These are phyloP conservation scores for Pyrus communis DNA, from an alignment of 306 rosid genomes.

Conservation along the genomic window DNA sequence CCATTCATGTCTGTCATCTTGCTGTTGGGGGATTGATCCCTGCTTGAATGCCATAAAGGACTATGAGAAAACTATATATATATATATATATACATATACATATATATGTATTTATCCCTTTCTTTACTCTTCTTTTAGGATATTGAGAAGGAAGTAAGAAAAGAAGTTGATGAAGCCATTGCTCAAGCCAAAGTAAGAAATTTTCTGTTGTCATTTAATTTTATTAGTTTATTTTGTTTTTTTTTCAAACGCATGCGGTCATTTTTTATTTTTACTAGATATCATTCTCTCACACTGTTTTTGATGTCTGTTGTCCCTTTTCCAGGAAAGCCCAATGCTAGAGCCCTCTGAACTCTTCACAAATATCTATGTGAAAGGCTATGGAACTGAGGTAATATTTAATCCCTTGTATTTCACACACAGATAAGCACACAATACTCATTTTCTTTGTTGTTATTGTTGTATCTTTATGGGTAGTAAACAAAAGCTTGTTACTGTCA, in stretches of 20 bases:
- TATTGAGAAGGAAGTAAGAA: conserved; percentile 71
- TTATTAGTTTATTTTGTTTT: not conserved
- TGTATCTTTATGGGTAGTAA: not conserved
- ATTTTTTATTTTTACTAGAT: not conserved
- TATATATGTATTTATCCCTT: not conserved
- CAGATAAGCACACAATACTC: not conserved
- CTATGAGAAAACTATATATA: not conserved
- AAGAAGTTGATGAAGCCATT: conserved; percentile 84
- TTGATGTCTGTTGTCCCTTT: conserved; percentile 14
- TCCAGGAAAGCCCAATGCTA: conserved; percentile 83
- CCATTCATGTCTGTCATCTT: not conserved
- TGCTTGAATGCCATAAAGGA: not conserved
- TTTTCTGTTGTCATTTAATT: not conserved
- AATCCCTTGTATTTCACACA: not conserved
- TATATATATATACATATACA: no score
- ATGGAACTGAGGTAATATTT: conserved; percentile 59
- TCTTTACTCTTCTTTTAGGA: conserved; percentile 40
- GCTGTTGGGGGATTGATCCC: not conserved
- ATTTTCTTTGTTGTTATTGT: not conserved
- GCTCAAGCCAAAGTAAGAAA: conserved; percentile 81
- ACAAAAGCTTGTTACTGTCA: not conserved
- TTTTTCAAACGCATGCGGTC: not conserved
- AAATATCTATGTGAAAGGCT: conserved; percentile 60
- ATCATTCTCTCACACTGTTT: not conserved
- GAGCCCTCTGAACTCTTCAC: conserved; percentile 64